Conservation (phyloP, 129 eudicot genomes). For the Helichrysum umbraculigerum region DNA sequence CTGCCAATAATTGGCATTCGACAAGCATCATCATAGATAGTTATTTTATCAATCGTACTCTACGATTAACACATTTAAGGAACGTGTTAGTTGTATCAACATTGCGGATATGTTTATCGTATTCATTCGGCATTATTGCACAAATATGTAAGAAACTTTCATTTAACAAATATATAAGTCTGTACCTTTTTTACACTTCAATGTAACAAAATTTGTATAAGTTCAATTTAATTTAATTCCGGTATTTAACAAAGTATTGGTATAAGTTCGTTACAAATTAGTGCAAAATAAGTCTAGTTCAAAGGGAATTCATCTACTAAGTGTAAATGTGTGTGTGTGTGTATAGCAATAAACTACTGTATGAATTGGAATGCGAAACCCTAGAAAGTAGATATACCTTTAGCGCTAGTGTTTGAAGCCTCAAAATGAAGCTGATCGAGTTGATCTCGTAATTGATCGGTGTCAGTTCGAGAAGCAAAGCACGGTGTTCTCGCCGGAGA, state of each 20-base stretch:
- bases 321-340: not conserved
- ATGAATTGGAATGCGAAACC: not conserved
- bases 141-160: too few relatives aligned
- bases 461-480: constrained; percentile 39
- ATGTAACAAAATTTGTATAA: not conserved
- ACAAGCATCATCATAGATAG: constrained; percentile 21
- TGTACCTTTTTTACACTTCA: too few relatives aligned
- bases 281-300: too few relatives aligned
- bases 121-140: not conserved
- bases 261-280: too few relatives aligned
- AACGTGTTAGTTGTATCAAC: constrained; percentile 4
- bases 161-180: too few relatives aligned
- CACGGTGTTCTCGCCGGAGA: constrained; percentile 31
- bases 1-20: constrained; percentile 28
- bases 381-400: not conserved
- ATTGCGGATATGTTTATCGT: constrained; percentile 3
- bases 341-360: constrained; percentile 5
- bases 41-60: not conserved
- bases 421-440: constrained; percentile 59
- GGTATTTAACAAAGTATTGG: too few relatives aligned
- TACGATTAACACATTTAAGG: not conserved
- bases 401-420: constrained; percentile 41
- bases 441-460: constrained; percentile 51
- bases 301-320: not conserved
- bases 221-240: not conserved